Conservation (phyloP, 768 basidiomycete genomes). For the Phanerochaete sordida region DNA sequence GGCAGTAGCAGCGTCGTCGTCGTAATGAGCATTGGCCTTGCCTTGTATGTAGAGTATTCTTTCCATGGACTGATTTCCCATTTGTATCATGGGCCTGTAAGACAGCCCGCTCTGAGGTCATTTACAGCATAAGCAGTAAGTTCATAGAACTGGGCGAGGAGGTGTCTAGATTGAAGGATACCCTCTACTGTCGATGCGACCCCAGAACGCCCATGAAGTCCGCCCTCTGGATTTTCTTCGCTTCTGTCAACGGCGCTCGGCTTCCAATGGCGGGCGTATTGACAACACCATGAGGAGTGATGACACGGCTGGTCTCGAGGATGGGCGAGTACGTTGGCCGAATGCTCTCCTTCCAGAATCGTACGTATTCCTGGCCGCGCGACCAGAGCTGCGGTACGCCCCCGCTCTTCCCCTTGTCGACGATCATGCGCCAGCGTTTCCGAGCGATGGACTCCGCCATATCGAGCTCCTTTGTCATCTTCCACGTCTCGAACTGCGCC, state of each 20-base stretch:
- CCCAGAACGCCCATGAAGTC: neutral
- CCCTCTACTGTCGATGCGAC: no score
- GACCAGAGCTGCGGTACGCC: conserved; percentile 50
- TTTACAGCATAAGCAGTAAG: neutral
- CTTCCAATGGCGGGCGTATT: neutral
- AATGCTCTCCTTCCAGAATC: conserved; percentile 67
- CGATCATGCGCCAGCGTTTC: conserved; percentile 70
- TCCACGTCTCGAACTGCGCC: conserved; percentile 56
- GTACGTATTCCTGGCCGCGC: conserved; percentile 69
- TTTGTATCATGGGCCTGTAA: neutral
- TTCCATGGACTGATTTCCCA: conserved; percentile 11
- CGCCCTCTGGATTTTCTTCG: neutral
- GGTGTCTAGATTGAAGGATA: neutral
- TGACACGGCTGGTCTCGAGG: conserved; percentile 37
- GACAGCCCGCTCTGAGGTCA: neutral
- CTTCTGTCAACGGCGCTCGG: no score
- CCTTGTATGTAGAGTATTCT: conserved; percentile 19
- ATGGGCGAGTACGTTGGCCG: conserved; percentile 63
- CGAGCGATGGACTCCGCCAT: conserved; percentile 56
- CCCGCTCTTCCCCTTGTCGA: conserved; percentile 20
- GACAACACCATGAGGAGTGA: conserved; percentile 3
- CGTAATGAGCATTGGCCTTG: neutral
- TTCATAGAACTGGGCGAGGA: no score
- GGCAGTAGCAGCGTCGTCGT: conserved; percentile 25
- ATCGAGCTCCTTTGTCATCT: conserved; percentile 55